phyloP scores from a whole-genome alignment of 148 eudicot genomes.

The Camellia sinensis region DNA sequence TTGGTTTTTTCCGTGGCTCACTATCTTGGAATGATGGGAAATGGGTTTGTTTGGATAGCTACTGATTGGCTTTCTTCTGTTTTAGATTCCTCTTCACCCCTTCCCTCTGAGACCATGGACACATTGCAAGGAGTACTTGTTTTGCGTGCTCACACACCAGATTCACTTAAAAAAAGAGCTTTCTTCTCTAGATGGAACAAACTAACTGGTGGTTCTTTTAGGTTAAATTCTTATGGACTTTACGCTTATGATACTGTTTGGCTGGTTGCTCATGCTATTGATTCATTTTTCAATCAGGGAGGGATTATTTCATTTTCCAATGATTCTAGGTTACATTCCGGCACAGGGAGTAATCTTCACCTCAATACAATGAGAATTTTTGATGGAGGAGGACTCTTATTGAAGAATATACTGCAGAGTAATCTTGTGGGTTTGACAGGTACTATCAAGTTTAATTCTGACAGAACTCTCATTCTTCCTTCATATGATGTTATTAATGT shows the following conservation, averaged over 20 bases:
- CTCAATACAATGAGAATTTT: conserved; percentile 63
- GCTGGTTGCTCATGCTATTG: conserved; percentile 83
- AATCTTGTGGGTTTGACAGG: conserved; percentile 77
- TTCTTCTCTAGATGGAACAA: conserved; percentile 62
- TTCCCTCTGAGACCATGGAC: conserved; percentile 41
- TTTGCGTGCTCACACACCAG: conserved; percentile 69
- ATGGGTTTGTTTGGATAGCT: background rate
- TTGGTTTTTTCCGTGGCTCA: background rate
- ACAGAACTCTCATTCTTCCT: conserved; percentile 54
- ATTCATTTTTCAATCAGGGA: conserved; percentile 68
- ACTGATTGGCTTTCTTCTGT: background rate
- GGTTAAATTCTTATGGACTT: conserved; percentile 75
- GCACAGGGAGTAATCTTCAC: conserved; percentile 41
- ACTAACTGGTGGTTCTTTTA: conserved; percentile 49
- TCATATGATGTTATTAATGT: conserved; percentile 85
- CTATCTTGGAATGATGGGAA: background rate
- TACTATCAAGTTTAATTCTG: conserved; percentile 57
- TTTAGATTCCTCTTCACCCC: conserved; percentile 25
- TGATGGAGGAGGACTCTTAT: conserved; percentile 65
- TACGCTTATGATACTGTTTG: conserved; percentile 91
- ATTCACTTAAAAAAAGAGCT: conserved; percentile 48
- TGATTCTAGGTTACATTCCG: conserved; percentile 35
- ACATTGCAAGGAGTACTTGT: conserved; percentile 74
- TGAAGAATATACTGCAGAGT: conserved; percentile 55
- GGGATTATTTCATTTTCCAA: conserved; percentile 72